Evolutionary conservation across 2,329 filamentous ascomycete genomes (phyloP), one percentile per base, ranked within the genome.

Genomic region (Neofusicoccum sp.): DNA sequence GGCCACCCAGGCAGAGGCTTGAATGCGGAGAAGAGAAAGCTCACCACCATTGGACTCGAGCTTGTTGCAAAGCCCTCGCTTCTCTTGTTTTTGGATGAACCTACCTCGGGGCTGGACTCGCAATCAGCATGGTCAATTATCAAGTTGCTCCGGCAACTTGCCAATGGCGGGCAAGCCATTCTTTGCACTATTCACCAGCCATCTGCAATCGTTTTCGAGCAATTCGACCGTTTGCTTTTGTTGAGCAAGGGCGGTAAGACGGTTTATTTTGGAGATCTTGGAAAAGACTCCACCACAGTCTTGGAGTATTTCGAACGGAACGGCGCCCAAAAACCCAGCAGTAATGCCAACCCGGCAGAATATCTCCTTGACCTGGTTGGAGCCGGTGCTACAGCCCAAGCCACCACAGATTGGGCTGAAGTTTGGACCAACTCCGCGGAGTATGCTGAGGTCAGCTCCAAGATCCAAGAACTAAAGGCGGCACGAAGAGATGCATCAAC

Each of bases 21-120:
- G 4, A 69, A 67, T 1, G 65, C 72, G n/a, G 87, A 90, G 71
- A 84, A 89, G 71, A 82, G 86, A 66, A 91, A 91, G 74, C 80
- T 87, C 58, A 77, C 90, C 2, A 90, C 88, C 0, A 90, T 91
- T 60, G 88, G 87, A 62, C 88, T 90, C 3, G 88, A 91, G 69
- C 78, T 91, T 7, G 86, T 85, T 0, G 81, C 72, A 1, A 85
- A 88, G 67, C 88, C 88, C 0, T 83, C 80, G 40, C 78, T 89
- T 0, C 77, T 90, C 1, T 78, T 90, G 4, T 90, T 91, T 76
- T 75, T 90, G 16, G 88, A 90, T 65, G 88, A 91, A 20, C 20
- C 20, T 26, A 45, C 26, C 43, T 45, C 26, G 7, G 54, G 38
- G 7, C 36, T 58, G 3, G 41, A 47, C 28, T 58, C 54, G 1